These are phyloP conservation scores for Solanum ahanhuiri DNA, from an alignment of 257 asterid species.

Conservation along the genomic window DNA sequence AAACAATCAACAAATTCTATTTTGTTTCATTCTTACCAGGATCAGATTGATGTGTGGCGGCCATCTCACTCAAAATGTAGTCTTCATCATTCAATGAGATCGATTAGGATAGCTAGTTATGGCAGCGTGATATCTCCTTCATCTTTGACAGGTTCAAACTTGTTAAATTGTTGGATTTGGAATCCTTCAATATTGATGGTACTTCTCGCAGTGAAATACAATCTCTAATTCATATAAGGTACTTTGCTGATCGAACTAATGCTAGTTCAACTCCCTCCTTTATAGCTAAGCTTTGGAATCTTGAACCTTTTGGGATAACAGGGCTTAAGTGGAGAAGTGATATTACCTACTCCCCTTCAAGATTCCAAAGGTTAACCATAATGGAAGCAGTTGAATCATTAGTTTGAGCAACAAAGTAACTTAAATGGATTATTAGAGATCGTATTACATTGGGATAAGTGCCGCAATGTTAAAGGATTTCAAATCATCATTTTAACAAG, in stretches of 20 bases:
- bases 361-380: background rate
- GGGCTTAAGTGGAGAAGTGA: background rate
- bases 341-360: background rate
- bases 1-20: background rate
- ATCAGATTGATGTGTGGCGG: background rate
- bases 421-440: background rate
- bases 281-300: background rate
- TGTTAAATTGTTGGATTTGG: background rate
- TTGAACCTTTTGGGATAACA: background rate
- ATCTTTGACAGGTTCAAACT: background rate
- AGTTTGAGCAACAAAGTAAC: background rate
- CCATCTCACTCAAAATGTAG: background rate
- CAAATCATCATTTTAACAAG: background rate
- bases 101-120: background rate
- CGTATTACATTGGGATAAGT: background rate
- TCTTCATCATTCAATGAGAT: background rate
- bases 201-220: background rate
- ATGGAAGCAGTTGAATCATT: background rate
- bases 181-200: background rate
- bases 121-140: background rate
- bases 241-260: background rate
- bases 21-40: background rate
- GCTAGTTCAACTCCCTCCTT: background rate
- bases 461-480: background rate
- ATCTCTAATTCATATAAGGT: background rate